Evolutionary conservation across 345 rosid genomes (phyloP).

Genomic region (Cardamine resedifolia): DNA sequence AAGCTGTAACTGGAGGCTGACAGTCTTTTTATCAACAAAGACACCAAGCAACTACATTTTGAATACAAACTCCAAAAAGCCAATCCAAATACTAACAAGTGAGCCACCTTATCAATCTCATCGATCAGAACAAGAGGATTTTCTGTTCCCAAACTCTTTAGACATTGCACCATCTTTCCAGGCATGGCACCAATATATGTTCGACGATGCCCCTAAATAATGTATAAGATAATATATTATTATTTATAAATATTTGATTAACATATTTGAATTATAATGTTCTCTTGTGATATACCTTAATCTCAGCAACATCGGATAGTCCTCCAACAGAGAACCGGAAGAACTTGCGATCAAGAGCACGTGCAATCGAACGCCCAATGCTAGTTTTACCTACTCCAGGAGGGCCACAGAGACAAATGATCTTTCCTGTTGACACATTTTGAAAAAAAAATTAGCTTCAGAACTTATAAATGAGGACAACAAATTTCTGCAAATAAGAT

Average conservation of each 20-base stretch:
- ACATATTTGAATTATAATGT: not conserved
- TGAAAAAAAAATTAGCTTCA: conserved; percentile 18
- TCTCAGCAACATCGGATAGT: conserved; percentile 81
- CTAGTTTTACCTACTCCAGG: conserved; percentile 99
- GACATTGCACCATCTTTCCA: conserved; percentile 98
- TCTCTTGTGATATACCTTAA: conserved; percentile 56
- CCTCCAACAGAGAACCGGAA: conserved; percentile 96
- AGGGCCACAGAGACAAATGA: conserved; percentile 94
- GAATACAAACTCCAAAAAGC: not conserved
- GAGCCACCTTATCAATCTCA: conserved; percentile 90
- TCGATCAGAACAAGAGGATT: conserved; percentile 95
- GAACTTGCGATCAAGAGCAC: conserved; percentile 84
- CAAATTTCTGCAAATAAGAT: not conserved
- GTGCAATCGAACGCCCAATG: conserved; percentile 91
- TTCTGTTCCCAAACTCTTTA: conserved; percentile 86
- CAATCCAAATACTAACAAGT: conserved; percentile 11
- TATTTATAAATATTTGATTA: not conserved
- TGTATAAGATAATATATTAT: conserved; percentile 19
- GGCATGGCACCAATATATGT: conserved; percentile 96
- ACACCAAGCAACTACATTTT: too few relatives aligned
- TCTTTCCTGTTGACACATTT: conserved; percentile 62
- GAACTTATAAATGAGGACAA: not conserved
- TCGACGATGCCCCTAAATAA: conserved; percentile 83
- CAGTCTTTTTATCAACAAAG: too few relatives aligned
- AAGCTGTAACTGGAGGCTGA: too few relatives aligned